Evolutionary conservation across 176 grass and related monocot genomes (phyloP), one percentile per base, ranked within the genome.

Genomic region (maize (Zea mays)): DNA sequence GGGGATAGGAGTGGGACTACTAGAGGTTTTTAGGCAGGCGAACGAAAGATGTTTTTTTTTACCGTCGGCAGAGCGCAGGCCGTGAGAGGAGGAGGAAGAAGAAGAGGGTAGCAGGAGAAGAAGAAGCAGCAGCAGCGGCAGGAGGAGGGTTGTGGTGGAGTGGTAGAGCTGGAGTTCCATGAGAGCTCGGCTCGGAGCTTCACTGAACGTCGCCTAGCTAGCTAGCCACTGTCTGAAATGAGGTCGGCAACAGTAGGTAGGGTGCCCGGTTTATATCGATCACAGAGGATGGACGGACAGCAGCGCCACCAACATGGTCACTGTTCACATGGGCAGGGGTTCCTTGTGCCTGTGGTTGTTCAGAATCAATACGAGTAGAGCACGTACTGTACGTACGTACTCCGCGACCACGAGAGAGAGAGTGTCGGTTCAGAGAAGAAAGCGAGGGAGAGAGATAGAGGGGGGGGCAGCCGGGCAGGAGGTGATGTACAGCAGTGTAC

Each of bases 241-340:
- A 73, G 66, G 39, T 33, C 54, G 54, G 75, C 36, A 69, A 83
- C 69, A 56, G 27, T 75, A 56, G 76, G 62, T 78, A 38, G 73
- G 67, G 36, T 74, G 56, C 56, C 33, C 62, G 43, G 58, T 57
- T 83, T 79, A 72, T 89, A 72, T 51, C 42, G 66, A 49, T 2
- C 63, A 76, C 63, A 54, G 37, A 75, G 71, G 73, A 54, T 54
- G n/a, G 55, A 2, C n/a, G 2, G 1, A n/a, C n/a, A 27, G 27
- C 27, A 27, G 6, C 49, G 80, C 61, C 40, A 65, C 62, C 68
- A 65, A 39, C 49, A 78, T 47, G 59, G 51, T 46, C 73, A 82
- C 68, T 86, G 84, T 65, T 79, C 84, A 86, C 84, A 72, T 83
- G 46, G 16, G 71, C 33, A 66, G 57, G 64, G 84, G 49, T 67